phyloP scores from a whole-genome alignment of 768 basidiomycete species.

The Sarcodon aspratus region DNA sequence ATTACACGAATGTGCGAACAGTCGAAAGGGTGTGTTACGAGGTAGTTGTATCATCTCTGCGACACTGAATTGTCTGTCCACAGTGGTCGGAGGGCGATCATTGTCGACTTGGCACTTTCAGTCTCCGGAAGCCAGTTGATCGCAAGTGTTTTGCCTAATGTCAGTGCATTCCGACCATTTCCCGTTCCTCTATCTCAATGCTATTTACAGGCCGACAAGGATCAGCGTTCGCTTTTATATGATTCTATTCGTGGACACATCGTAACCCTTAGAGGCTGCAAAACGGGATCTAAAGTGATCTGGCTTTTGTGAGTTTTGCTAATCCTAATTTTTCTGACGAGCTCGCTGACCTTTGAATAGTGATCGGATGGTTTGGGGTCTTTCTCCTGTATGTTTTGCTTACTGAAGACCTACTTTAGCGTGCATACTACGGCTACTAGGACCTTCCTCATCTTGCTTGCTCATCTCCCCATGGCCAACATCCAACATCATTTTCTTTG shows the following conservation, averaged over 20 bases:
- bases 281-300: conserved; percentile 86
- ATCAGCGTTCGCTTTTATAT: conserved; percentile 71
- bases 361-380: conserved; percentile 39
- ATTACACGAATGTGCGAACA: conserved; percentile 81
- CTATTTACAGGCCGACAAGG: conserved; percentile 61
- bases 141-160: conserved; percentile 69
- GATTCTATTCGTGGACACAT: conserved; percentile 84
- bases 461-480: conserved; percentile 13
- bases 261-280: conserved; percentile 82
- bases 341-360: conserved; percentile 21
- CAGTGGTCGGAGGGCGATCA: conserved; percentile 68
- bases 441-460: conserved; percentile 11
- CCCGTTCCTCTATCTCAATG: background rate
- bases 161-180: conserved; percentile 19
- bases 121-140: conserved; percentile 81
- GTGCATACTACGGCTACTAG: conserved; percentile 55
- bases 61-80: conserved; percentile 11
- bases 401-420: conserved; percentile 24
- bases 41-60: background rate
- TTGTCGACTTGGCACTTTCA: conserved; percentile 78
- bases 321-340: conserved; percentile 13
- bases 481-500: no score
- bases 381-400: background rate
- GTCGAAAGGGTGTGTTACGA: conserved; percentile 51
- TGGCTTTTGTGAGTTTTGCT: conserved; percentile 59